Evolutionary conservation across 2,329 filamentous ascomycete genomes (phyloP).

Genomic region (Nigrospora sphaerica): DNA sequence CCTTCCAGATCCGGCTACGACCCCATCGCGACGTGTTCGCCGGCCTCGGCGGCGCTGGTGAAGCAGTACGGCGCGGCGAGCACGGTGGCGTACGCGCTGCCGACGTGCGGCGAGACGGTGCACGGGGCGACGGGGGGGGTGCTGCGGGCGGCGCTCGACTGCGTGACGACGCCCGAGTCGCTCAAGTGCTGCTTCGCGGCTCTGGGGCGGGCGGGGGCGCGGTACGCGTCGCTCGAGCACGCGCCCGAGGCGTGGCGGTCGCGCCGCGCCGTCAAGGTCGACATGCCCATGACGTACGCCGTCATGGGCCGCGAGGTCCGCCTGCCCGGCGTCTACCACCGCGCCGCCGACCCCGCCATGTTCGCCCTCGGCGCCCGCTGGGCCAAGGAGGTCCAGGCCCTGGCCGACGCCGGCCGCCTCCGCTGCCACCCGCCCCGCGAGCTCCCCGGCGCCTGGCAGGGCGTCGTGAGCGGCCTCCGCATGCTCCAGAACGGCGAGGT

Average conservation of each 20-base stretch:
- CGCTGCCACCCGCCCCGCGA: not conserved
- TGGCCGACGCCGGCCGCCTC: not conserved
- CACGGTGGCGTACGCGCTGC: not conserved
- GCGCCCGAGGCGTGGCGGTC: constrained; percentile 12
- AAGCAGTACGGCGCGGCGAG: not conserved
- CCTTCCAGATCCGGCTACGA: not conserved
- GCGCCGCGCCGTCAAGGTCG: constrained; percentile 12
- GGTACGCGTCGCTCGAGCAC: constrained; percentile 23
- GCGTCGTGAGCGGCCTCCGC: not conserved
- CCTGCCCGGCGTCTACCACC: constrained; percentile 3
- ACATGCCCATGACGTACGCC: constrained; percentile 2
- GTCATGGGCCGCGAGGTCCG: constrained; percentile 13
- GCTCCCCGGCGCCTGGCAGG: not conserved
- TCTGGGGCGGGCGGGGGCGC: constrained; percentile 18
- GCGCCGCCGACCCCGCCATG: not conserved
- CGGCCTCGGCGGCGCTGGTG: not conserved
- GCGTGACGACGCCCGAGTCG: constrained; percentile 22
- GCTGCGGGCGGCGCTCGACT: constrained; percentile 15
- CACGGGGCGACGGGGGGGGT: not conserved
- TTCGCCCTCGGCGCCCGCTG: not conserved
- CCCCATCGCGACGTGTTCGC: not conserved
- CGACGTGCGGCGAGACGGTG: not conserved
- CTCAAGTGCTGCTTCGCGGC: constrained; percentile 15
- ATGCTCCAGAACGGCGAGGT: constrained; percentile 1
- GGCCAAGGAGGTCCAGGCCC: not conserved